Conservation (phyloP, 306 rosid genomes). For the Pueraria montana region DNA sequence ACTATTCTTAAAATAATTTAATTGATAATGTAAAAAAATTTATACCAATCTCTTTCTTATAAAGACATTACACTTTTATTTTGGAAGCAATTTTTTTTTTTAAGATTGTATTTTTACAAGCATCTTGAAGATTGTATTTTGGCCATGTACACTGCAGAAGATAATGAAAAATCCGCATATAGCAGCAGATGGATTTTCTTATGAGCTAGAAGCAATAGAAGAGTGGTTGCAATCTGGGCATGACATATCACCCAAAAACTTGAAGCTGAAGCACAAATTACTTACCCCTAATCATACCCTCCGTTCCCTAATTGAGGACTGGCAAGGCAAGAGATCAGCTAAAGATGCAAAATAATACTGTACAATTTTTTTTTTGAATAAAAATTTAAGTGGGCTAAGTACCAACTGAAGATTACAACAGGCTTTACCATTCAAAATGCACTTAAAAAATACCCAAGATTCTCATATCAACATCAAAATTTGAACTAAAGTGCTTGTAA, state of each 20-base stretch:
- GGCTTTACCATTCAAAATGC: too few species aligned
- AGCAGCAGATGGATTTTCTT: neutral
- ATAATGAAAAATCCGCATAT: slow-evolving; percentile 1
- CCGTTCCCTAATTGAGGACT: neutral
- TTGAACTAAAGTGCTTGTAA: too few species aligned
- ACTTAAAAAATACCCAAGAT: too few species aligned
- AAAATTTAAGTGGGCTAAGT: too few species aligned
- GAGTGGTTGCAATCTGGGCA: neutral
- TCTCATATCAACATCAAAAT: too few species aligned
- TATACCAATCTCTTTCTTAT: neutral
- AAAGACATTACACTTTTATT: neutral
- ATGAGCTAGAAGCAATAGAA: neutral
- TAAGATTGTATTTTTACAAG: too few species aligned
- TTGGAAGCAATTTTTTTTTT: neutral
- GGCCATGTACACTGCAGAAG: neutral
- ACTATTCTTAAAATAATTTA: neutral
- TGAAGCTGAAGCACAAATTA: neutral
- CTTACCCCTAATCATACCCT: slow-evolving; percentile 1
- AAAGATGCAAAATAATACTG: neutral
- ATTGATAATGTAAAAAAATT: too few species aligned
- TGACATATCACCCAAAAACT: neutral
- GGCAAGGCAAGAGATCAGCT: neutral
- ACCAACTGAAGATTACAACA: too few species aligned
- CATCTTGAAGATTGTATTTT: neutral
- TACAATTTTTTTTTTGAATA: neutral